Conservation (phyloP, 2,329 filamentous ascomycete genomes). For the Ophiostoma ips region DNA sequence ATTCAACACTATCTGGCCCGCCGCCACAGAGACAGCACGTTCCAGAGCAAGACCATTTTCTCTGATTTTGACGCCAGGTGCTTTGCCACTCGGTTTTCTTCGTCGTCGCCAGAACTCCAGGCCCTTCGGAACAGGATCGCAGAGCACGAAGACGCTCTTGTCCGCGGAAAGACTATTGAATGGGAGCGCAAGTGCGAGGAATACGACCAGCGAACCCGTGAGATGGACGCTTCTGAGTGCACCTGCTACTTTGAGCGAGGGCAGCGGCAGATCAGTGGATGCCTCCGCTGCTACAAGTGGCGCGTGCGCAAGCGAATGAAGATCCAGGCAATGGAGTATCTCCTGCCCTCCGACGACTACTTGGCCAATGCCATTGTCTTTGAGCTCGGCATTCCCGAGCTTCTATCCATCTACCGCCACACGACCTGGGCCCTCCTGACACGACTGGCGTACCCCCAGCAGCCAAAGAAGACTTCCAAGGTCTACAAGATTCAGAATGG, state of each 20-base stretch:
- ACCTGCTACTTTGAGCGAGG: slow-evolving; percentile 17
- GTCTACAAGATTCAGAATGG: background rate
- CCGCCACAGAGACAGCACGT: slow-evolving; percentile 19
- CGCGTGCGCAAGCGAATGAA: slow-evolving; percentile 18
- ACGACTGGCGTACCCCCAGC: slow-evolving; percentile 15
- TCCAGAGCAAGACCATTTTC: slow-evolving; percentile 30
- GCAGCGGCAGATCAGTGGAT: slow-evolving; percentile 17
- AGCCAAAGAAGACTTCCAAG: background rate
- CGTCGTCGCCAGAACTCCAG: slow-evolving; percentile 18
- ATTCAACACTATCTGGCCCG: slow-evolving; percentile 35
- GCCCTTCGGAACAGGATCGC: slow-evolving; percentile 17
- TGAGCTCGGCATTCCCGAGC: slow-evolving; percentile 24
- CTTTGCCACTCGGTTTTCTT: slow-evolving; percentile 33
- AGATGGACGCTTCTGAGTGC: slow-evolving; percentile 21
- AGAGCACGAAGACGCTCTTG: slow-evolving; percentile 8
- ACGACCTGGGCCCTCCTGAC: slow-evolving; percentile 26
- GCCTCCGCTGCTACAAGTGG: slow-evolving; percentile 23
- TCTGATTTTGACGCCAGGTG: slow-evolving; percentile 26
- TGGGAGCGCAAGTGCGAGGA: slow-evolving; percentile 19
- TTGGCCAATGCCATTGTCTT: slow-evolving; percentile 25
- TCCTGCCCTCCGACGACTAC: slow-evolving; percentile 21
- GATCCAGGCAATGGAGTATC: slow-evolving; percentile 27
- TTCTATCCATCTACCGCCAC: slow-evolving; percentile 26
- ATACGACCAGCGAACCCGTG: slow-evolving; percentile 21
- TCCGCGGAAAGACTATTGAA: slow-evolving; percentile 19